Evolutionary conservation across 2,329 filamentous ascomycete species (phyloP), one percentile per base, ranked within the genome.

Genomic region (Byssochlamys sp.): DNA sequence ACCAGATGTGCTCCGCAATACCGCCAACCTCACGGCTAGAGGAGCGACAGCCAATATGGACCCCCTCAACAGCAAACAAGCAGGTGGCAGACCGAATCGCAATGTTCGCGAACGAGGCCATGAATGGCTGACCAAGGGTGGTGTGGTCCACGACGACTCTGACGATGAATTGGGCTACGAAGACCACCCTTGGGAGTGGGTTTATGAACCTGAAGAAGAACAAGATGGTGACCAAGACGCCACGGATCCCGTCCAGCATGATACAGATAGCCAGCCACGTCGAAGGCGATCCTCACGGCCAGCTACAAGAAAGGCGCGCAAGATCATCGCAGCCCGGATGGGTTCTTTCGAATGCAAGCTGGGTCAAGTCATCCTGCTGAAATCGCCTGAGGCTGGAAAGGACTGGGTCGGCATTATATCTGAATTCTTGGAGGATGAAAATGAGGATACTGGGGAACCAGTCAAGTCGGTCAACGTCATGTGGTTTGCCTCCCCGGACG

Each of bases 331-430:
- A 3, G 94, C 92, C 24, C 84, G 84, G 27, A 91, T 91, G 81
- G 91, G 91, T 26, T 78, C 72, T 11, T 96, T 96, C 62, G 82
- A 87, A 68, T 96, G 91, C 74, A 81, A 77, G 56, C 71, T 96
- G 39, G 94, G 94, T 51, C 91, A 99, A 68, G 83, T 84, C 24
- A 87, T 97, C 35, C 79, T 97, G 48, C 80, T 99, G 57, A 95
- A 95, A 72, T 90, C 91, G 1, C 90, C 95, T 45, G 90, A 89
- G 3, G 83, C 84, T 48, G 90, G 90, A 62, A 90, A 95, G 66
- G 88, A 91, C 10, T 99, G 94, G 91, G 88, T 95, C 2, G 94
- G 90, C 33, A 85, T 99, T 60, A 87, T 96, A 55, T 88, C 87
- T 66, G 86, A 89, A 50, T 96, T 99, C 63, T 70, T 86, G 45